phyloP scores from a whole-genome alignment of 163 green algal genomes.

The Chloromonas sp. region DNA sequence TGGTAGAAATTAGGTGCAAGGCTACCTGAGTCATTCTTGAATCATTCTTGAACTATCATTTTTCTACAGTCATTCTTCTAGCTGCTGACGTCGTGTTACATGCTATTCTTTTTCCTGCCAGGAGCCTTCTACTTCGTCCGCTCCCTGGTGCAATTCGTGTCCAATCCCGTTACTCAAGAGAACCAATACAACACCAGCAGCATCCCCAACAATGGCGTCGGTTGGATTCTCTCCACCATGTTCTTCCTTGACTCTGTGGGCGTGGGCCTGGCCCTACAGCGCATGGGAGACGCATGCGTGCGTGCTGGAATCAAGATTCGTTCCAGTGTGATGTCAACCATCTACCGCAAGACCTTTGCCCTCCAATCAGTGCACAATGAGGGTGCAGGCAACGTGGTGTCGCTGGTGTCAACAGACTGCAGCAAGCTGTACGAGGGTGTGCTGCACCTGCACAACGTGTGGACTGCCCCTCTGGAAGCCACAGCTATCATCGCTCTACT shows the following conservation, averaged over 20 bases:
- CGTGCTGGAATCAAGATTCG: conserved; percentile 41
- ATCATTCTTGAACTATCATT: neutral
- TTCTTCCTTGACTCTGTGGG: conserved; percentile 49
- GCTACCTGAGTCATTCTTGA: neutral
- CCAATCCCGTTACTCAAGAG: neutral
- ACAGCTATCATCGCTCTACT: conserved; percentile 48
- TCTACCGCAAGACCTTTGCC: conserved; percentile 47
- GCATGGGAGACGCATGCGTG: conserved; percentile 47
- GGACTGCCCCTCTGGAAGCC: conserved; percentile 47
- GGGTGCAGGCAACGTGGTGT: conserved; percentile 38
- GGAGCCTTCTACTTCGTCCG: conserved; percentile 37
- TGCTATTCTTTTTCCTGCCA: neutral
- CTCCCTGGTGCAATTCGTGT: conserved; percentile 33
- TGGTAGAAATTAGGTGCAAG: neutral
- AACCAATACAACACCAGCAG: conserved; percentile 32
- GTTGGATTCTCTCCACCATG: conserved; percentile 28
- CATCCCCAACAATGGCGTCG: conserved; percentile 6
- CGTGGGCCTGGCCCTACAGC: conserved; percentile 44
- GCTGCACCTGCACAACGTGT: conserved; percentile 51
- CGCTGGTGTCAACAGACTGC: conserved; percentile 50
- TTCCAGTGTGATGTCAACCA: conserved; percentile 27
- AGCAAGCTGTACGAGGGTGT: conserved; percentile 50
- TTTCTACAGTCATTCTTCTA: neutral
- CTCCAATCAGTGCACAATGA: conserved; percentile 29
- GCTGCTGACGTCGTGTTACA: neutral